These are phyloP conservation scores for Monosporozyma solicola DNA, from an alignment of 805 yeast genomes.

Conservation along the genomic window DNA sequence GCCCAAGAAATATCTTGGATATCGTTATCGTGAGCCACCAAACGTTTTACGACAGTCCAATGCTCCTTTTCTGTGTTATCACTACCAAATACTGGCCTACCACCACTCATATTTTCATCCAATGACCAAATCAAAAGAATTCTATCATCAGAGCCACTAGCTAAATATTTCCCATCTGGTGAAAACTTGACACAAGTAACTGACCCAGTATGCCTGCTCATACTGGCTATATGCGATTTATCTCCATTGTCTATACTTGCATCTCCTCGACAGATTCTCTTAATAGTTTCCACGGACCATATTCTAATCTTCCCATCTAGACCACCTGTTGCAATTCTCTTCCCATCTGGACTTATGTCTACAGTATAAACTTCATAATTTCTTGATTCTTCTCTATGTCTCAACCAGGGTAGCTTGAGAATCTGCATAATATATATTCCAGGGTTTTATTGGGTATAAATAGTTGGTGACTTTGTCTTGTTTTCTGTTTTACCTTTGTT, in stretches of 20 bases:
- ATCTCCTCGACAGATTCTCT: slow-evolving; percentile 4
- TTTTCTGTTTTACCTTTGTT: not conserved
- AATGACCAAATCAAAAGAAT: slow-evolving; percentile 88
- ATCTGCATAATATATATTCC: slow-evolving; percentile 40
- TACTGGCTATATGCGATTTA: slow-evolving; percentile 63
- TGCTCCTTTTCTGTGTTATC: slow-evolving; percentile 67
- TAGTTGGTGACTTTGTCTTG: not conserved
- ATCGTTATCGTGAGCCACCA: slow-evolving; percentile 96
- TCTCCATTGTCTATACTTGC: slow-evolving; percentile 12
- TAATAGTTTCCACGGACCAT: slow-evolving; percentile 63
- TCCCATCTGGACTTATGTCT: slow-evolving; percentile 71
- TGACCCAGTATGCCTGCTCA: slow-evolving; percentile 95
- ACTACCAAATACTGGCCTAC: slow-evolving; percentile 53
- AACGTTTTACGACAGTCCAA: slow-evolving; percentile 87
- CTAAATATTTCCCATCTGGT: slow-evolving; percentile 84
- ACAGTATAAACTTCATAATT: slow-evolving; percentile 80
- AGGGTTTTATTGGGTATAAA: not conserved
- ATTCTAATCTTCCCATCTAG: slow-evolving; percentile 84
- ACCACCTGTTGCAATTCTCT: slow-evolving; percentile 88
- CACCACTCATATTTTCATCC: slow-evolving; percentile 46
- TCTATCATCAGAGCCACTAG: slow-evolving; percentile 93
- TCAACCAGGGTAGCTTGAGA: slow-evolving; percentile 64
- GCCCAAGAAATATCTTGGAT: slow-evolving; percentile 98
- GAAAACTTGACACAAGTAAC: slow-evolving; percentile 90
- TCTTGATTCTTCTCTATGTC: slow-evolving; percentile 67